Conservation (phyloP, 768 basidiomycete species). For the Trametes punicea region DNA sequence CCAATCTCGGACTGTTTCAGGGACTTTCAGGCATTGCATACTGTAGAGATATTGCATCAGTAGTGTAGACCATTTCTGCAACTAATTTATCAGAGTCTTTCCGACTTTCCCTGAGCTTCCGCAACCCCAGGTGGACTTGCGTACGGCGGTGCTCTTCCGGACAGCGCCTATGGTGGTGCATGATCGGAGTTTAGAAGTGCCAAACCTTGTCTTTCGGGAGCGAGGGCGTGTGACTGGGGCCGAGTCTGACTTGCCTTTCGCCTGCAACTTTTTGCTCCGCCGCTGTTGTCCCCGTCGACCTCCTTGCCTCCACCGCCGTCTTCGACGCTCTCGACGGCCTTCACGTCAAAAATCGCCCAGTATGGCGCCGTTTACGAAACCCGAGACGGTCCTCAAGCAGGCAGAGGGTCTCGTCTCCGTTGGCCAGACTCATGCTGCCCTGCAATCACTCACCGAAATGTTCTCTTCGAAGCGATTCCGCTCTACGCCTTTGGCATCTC, state of each 20-base stretch:
- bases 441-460: conserved; percentile 89
- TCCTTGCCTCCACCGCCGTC: background rate
- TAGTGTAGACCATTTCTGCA: conserved; percentile 19
- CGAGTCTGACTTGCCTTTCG: conserved; percentile 6
- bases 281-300: conserved; percentile 4
- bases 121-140: background rate
- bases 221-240: conserved; percentile 1
- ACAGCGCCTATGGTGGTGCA: background rate
- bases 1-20: conserved; percentile 5
- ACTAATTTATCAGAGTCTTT: conserved; percentile 14
- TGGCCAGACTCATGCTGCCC: conserved; percentile 84
- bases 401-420: conserved; percentile 94
- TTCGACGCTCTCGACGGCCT: conserved; percentile 7
- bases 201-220: conserved; percentile 2
- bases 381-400: conserved; percentile 87
- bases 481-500: conserved; percentile 78
- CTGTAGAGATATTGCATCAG: conserved; percentile 22
- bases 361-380: conserved; percentile 91
- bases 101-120: background rate
- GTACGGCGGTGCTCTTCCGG: background rate
- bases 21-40: conserved; percentile 9
- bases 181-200: conserved; percentile 2
- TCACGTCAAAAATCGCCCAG: conserved; percentile 22
- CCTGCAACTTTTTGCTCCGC: conserved; percentile 12
- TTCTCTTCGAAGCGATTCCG: conserved; percentile 93